Conservation (phyloP, 192 early-diverging fungal species). For the Coemansia sp. region DNA sequence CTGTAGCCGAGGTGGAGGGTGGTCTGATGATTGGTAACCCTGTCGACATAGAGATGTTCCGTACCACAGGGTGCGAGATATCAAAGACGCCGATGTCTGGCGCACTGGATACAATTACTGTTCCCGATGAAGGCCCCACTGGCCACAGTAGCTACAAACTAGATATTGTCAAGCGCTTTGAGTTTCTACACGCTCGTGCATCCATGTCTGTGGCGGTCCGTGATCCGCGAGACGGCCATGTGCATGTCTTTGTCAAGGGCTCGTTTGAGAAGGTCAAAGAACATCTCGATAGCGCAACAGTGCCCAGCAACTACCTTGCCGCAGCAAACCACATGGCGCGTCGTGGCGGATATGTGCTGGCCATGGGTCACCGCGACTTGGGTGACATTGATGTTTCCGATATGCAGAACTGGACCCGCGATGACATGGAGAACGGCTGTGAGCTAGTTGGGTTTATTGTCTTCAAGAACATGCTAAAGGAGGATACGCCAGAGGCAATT, state of each 20-base stretch:
- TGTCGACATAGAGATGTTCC: slow-evolving; percentile 27
- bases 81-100: slow-evolving; percentile 25
- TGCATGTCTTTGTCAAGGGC: slow-evolving; percentile 69
- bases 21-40: slow-evolving; percentile 23
- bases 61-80: slow-evolving; percentile 14
- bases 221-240: slow-evolving; percentile 54
- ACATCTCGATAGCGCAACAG: slow-evolving; percentile 44
- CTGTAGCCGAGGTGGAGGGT: slow-evolving; percentile 48
- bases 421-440: slow-evolving; percentile 62
- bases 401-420: slow-evolving; percentile 53
- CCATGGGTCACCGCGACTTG: slow-evolving; percentile 62
- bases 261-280: slow-evolving; percentile 56
- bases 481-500: slow-evolving; percentile 68
- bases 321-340: slow-evolving; percentile 61
- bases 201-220: slow-evolving; percentile 70
- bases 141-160: slow-evolving; percentile 19
- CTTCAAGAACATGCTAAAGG: slow-evolving; percentile 78
- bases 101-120: slow-evolving; percentile 52
- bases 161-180: slow-evolving; percentile 65
- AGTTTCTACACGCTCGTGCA: slow-evolving; percentile 68
- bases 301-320: slow-evolving; percentile 62
- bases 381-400: slow-evolving; percentile 55
- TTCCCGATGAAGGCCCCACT: slow-evolving; percentile 10
- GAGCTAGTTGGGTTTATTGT: slow-evolving; percentile 65
- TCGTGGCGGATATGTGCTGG: slow-evolving; percentile 76